Conservation (phyloP, 371 early-diverging fungal genomes). For the Syncephalastrum monosporum region DNA sequence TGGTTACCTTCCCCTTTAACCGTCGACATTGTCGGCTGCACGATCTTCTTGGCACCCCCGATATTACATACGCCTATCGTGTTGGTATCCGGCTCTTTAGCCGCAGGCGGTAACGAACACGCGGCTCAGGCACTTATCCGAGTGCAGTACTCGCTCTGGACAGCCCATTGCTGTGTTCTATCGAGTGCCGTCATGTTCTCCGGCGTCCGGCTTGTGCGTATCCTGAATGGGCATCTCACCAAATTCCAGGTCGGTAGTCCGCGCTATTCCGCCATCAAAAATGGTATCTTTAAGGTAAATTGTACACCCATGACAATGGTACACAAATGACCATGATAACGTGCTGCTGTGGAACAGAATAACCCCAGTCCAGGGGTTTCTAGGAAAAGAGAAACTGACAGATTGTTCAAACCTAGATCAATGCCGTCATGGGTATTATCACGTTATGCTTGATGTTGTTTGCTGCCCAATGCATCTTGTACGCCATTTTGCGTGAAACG, state of each 20-base stretch:
- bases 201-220: conserved; percentile 22
- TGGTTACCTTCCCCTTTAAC: conserved; percentile 25
- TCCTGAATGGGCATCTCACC: conserved; percentile 19
- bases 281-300: conserved; percentile 31
- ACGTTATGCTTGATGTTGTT: conserved; percentile 16
- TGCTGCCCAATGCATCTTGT: conserved; percentile 14
- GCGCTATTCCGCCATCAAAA: conserved; percentile 13
- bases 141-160: conserved; percentile 27
- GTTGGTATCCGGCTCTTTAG: conserved; percentile 15
- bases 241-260: conserved; percentile 17
- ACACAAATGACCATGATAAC: neutral
- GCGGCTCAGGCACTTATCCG: conserved; percentile 17
- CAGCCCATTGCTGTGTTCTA: conserved; percentile 16
- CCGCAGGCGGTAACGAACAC: conserved; percentile 12
- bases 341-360: neutral
- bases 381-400: neutral
- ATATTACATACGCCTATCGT: neutral
- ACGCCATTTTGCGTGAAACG: conserved; percentile 17
- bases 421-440: conserved; percentile 13
- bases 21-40: conserved; percentile 21
- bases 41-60: conserved; percentile 11
- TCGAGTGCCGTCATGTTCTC: conserved; percentile 15
- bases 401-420: conserved; percentile 14
- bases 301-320: neutral
- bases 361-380: neutral